These are phyloP conservation scores for Thelephora terrestris DNA, from an alignment of 1,284 basidiomycete genomes.

Conservation along the genomic window DNA sequence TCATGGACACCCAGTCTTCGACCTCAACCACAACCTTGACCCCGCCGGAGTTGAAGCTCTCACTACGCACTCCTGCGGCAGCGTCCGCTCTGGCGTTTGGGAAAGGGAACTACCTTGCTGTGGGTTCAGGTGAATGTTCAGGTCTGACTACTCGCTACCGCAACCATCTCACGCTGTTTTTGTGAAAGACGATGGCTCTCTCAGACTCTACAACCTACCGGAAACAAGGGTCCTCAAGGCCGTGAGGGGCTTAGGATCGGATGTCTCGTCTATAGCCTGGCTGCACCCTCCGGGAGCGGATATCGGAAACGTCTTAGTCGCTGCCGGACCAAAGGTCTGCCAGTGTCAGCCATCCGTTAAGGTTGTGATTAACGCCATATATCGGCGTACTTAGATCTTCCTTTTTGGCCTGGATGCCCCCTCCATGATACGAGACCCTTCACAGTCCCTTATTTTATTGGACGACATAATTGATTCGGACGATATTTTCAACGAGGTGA, in stretches of 20 bases:
- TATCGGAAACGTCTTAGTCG: slow-evolving; percentile 45
- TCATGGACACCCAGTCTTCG: too few species aligned
- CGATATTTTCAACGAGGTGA: slow-evolving; percentile 62
- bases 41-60: background rate
- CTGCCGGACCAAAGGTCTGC: slow-evolving; percentile 45
- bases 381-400: slow-evolving; percentile 11
- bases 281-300: slow-evolving; percentile 29
- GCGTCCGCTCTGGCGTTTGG: slow-evolving; percentile 14
- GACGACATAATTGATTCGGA: slow-evolving; percentile 16
- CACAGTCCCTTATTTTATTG: slow-evolving; percentile 31
- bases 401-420: slow-evolving; percentile 14
- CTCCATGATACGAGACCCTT: slow-evolving; percentile 18
- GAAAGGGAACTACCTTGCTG: slow-evolving; percentile 10
- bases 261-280: slow-evolving; percentile 52
- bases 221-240: slow-evolving; percentile 54
- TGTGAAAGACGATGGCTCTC: slow-evolving; percentile 52
- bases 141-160: slow-evolving; percentile 2
- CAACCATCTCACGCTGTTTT: background rate
- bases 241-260: slow-evolving; percentile 41
- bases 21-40: too few species aligned
- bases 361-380: background rate
- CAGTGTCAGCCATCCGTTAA: background rate
- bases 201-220: slow-evolving; percentile 55
- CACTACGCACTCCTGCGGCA: slow-evolving; percentile 9
- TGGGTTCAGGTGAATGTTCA: slow-evolving; percentile 20